These are phyloP conservation scores for Yamadazyma akitaensis DNA, from an alignment of 805 yeast genomes.

Conservation along the genomic window DNA sequence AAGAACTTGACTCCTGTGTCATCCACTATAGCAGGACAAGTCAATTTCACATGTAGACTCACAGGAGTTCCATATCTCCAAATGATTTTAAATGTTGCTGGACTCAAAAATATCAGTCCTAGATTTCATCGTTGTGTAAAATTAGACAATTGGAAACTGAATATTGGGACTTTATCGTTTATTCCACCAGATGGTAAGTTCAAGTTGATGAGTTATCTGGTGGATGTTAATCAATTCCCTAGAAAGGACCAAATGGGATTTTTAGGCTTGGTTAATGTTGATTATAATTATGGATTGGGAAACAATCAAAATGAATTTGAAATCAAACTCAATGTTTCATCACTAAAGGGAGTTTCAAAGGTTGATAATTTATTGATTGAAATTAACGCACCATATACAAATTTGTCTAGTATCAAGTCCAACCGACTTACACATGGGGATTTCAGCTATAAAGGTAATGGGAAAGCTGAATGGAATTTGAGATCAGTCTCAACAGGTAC, in stretches of 20 bases:
- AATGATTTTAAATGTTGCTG: constrained; percentile 45
- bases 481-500: constrained; percentile 57
- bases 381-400: constrained; percentile 16
- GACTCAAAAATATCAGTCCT: constrained; percentile 48
- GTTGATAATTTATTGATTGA: constrained; percentile 32
- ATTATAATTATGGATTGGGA: constrained; percentile 54
- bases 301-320: constrained; percentile 57
- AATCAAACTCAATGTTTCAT: constrained; percentile 46
- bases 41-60: constrained; percentile 64
- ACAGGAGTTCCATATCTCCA: constrained; percentile 75
- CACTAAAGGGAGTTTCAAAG: constrained; percentile 25
- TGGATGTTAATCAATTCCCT: constrained; percentile 42
- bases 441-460: constrained; percentile 50
- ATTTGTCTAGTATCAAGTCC: constrained; percentile 45
- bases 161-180: constrained; percentile 54
- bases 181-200: constrained; percentile 87
- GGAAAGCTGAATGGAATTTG: constrained; percentile 66
- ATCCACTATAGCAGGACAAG: constrained; percentile 59
- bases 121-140: constrained; percentile 71
- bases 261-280: constrained; percentile 49
- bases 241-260: constrained; percentile 17
- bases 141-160: constrained; percentile 45
- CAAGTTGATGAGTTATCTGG: constrained; percentile 57
- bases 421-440: constrained; percentile 76
- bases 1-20: constrained; percentile 35